phyloP scores from a whole-genome alignment of 495 filamentous ascomycete species.

The Tuber indicum region DNA sequence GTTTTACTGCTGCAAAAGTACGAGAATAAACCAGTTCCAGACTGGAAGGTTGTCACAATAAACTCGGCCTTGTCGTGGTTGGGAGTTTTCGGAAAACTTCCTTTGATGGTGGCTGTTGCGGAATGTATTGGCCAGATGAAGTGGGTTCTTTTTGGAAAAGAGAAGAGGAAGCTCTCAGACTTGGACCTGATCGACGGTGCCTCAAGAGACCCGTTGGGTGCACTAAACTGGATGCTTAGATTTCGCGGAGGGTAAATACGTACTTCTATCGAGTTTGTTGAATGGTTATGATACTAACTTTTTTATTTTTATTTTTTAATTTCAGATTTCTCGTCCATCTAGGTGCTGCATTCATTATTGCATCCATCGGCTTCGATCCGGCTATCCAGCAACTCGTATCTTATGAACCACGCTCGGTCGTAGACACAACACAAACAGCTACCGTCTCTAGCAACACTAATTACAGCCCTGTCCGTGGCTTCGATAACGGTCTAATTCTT shows the following conservation, averaged over 20 bases:
- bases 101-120: conserved; percentile 18
- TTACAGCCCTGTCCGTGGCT: conserved; percentile 29
- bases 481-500: conserved; percentile 27
- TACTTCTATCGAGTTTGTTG: neutral
- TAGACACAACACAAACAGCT: conserved; percentile 7
- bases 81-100: conserved; percentile 15
- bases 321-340: conserved; percentile 31
- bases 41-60: conserved; percentile 16
- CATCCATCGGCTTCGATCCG: conserved; percentile 34
- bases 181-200: conserved; percentile 30
- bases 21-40: conserved; percentile 16
- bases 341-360: conserved; percentile 30
- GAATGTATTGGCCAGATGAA: conserved; percentile 32
- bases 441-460: conserved; percentile 17
- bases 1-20: conserved; percentile 14
- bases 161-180: conserved; percentile 25
- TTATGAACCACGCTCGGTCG: conserved; percentile 13
- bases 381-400: conserved; percentile 28
- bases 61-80: conserved; percentile 32
- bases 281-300: too few species aligned
- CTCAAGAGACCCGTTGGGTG: conserved; percentile 24
- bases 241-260: conserved; percentile 29
- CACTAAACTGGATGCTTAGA: conserved; percentile 26
- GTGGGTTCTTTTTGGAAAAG: conserved; percentile 26
- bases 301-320: neutral